Conservation (phyloP, 495 filamentous ascomycete species). For the Physcia stellaris region DNA sequence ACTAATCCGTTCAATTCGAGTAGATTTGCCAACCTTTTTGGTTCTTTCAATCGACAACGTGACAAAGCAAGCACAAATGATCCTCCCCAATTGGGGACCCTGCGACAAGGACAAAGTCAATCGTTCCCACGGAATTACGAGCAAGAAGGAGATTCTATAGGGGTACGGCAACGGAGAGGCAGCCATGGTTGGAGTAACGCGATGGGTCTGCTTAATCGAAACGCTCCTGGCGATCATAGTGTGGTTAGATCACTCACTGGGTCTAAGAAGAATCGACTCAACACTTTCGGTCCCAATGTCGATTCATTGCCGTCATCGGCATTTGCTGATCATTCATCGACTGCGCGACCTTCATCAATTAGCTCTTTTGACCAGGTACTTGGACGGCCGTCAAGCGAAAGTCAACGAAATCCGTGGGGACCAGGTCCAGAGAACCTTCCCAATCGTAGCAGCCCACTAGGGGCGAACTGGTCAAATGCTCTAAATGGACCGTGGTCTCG, state of each 20-base stretch:
- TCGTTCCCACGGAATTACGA: constrained; percentile 62
- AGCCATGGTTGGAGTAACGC: constrained; percentile 50
- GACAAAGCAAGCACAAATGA: constrained; percentile 58
- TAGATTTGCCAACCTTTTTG: constrained; percentile 47
- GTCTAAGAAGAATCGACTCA: constrained; percentile 36
- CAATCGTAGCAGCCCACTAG: constrained; percentile 40
- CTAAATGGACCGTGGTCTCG: constrained; percentile 41
- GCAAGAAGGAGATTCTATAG: constrained; percentile 51
- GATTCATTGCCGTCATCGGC: constrained; percentile 45
- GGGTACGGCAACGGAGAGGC: constrained; percentile 48
- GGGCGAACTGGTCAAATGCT: constrained; percentile 41
- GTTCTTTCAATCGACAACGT: constrained; percentile 51
- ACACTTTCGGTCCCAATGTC: constrained; percentile 46
- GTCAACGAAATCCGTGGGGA: constrained; percentile 49
- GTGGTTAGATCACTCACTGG: constrained; percentile 30
- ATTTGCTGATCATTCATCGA: constrained; percentile 45
- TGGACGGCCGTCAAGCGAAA: constrained; percentile 69
- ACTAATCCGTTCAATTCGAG: constrained; percentile 26
- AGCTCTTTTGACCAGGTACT: constrained; percentile 60
- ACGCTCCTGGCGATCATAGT: too few species aligned
- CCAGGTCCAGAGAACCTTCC: constrained; percentile 34
- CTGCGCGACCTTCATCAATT: constrained; percentile 64
- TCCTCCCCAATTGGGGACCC: constrained; percentile 52
- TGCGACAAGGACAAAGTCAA: constrained; percentile 67
- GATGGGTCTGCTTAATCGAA: constrained; percentile 35